A percentile compares a stretch with the other conserved stretches of the same genome.
These are phyloP conservation scores for Glutinoglossum americanum DNA, from an alignment of 495 filamentous ascomycete genomes.

Conservation along the genomic window DNA sequence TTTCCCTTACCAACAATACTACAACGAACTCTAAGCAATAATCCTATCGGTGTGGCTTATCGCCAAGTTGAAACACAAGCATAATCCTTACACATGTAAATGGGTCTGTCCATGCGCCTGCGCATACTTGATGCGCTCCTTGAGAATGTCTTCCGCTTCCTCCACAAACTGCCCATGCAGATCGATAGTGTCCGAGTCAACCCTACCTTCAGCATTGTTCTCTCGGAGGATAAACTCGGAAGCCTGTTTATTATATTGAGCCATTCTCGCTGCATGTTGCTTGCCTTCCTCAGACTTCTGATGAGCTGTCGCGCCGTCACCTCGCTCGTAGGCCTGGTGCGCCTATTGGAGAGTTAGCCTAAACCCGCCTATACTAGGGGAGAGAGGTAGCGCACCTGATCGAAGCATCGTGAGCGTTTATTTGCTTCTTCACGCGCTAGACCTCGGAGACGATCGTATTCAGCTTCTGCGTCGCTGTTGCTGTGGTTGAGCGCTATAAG, in stretches of 20 bases:
- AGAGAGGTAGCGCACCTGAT: constrained; percentile 26
- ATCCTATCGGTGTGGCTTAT: background rate
- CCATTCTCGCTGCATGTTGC: constrained; percentile 52
- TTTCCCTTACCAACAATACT: constrained; percentile 89
- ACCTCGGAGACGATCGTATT: constrained; percentile 80
- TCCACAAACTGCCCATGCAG: constrained; percentile 84
- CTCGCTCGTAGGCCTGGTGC: constrained; percentile 55
- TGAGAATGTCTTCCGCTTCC: constrained; percentile 79
- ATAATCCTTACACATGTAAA: constrained; percentile 39
- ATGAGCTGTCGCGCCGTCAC: constrained; percentile 64
- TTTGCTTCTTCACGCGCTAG: constrained; percentile 58
- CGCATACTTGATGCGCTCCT: constrained; percentile 58
- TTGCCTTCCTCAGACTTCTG: constrained; percentile 69
- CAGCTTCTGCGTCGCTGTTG: constrained; percentile 44
- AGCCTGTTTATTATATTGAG: constrained; percentile 68
- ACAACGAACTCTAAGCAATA: constrained; percentile 5
- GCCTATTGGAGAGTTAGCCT: constrained; percentile 25
- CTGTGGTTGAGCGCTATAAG: constrained; percentile 60
- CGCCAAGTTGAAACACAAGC: background rate
- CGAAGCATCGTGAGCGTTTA: constrained; percentile 55
- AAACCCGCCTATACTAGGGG: background rate
- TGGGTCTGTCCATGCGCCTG: constrained; percentile 47
- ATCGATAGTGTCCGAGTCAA: constrained; percentile 69
- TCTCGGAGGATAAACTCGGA: constrained; percentile 86
- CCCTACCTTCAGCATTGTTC: constrained; percentile 56